Evolutionary conservation across 345 rosid genomes (phyloP), one percentile per base, ranked within the genome.

Genomic region (Cochlearia excelsa): DNA sequence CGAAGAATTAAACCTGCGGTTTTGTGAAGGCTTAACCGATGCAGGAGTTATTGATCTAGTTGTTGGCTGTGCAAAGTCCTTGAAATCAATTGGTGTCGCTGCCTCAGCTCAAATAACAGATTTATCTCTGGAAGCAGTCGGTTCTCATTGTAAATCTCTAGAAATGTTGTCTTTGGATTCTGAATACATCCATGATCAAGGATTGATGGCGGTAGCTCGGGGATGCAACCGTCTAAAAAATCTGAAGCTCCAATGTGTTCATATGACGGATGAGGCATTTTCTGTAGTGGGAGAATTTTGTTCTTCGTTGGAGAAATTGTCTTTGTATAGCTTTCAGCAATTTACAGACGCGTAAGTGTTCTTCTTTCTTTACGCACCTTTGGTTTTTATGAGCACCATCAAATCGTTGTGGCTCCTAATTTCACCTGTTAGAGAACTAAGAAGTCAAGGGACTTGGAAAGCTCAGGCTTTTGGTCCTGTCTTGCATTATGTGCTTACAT

Each of bases 21-120:
- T 86, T 73, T 92, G 96, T 54, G 96, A 92, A 72, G 88, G 90
- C 57, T 78, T 88, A 69, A 92, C 84, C 9, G 98, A 88, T 63
- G 60, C 53, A 8, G 95, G 98, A 46, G 63, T 88, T 81, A 74
- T 83, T 58, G 79, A 83, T 56, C 74, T 88, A 63, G 83, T 80
- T 49, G 35, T 65, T 59, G 84, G 84, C 16, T 73, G 87, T 61
- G 86, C 88, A 43, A 83, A 74, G 69, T 78, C 90, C 28, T 64
- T 92, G 33, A 86, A 86, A 73, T 81, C 93, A 34, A 75, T 92
- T 6, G 83, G 87, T 57, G 67, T 88, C 69, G 98, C 98, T 31
- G 96, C 95, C 49, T 84, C 95, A 73, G 88, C 86, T 33, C 82
- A 79, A 76, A 80, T 92, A 74, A 80, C 86, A 26, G 87, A 88